Evolutionary conservation across 2,329 filamentous ascomycete species (phyloP).

Genomic region (Exophiala sideris): DNA sequence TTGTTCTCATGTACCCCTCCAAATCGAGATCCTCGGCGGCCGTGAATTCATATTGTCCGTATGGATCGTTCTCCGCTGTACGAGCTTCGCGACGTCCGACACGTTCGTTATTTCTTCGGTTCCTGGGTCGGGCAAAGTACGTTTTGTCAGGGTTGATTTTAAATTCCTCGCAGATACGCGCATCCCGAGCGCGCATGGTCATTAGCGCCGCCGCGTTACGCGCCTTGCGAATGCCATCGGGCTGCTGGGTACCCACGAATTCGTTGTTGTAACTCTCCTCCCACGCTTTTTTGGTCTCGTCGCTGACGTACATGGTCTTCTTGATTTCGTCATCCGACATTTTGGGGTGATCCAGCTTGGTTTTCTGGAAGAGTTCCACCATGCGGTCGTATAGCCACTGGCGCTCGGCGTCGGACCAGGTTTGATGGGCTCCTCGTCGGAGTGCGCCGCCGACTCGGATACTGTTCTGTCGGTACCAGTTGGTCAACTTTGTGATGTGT

Average conservation of each 20-base stretch:
- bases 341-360: neutral
- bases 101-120: neutral
- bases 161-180: constrained; percentile 8
- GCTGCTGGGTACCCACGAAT: constrained; percentile 8
- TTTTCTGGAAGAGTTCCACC: constrained; percentile 1
- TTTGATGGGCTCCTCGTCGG: neutral
- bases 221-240: constrained; percentile 1
- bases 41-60: too few relatives aligned
- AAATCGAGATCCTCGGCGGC: too few relatives aligned
- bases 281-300: constrained; percentile 13
- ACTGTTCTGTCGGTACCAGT: constrained; percentile 16
- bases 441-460: neutral
- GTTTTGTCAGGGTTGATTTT: constrained; percentile 2
- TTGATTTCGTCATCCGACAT: constrained; percentile 1
- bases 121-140: constrained; percentile 6
- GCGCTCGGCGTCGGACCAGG: constrained; percentile 30
- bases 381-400: constrained; percentile 10
- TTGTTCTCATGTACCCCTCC: too few relatives aligned
- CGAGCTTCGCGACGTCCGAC: too few relatives aligned
- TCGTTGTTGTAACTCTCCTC: constrained; percentile 9
- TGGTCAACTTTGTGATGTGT: constrained; percentile 17
- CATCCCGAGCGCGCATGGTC: constrained; percentile 8
- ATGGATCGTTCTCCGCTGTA: too few relatives aligned
- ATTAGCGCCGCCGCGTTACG: constrained; percentile 11
- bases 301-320: neutral